These are phyloP conservation scores for Fomitopsis pulvina DNA, from an alignment of 768 basidiomycete genomes.

Conservation along the genomic window DNA sequence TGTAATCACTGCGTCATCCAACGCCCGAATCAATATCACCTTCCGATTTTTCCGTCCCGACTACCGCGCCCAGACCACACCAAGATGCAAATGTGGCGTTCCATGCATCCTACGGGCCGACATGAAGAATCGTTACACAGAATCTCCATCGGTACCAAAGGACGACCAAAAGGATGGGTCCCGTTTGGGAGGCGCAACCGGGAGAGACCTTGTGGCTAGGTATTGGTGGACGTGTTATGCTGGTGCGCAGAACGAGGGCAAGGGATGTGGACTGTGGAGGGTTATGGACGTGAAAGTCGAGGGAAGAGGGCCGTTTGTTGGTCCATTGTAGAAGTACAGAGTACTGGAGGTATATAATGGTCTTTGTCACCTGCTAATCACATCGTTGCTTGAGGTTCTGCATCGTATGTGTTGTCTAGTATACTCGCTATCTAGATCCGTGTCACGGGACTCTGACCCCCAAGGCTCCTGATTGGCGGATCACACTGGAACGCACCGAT, in stretches of 20 bases:
- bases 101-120: conserved; percentile 69
- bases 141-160: too few relatives aligned
- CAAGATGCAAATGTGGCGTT: conserved; percentile 66
- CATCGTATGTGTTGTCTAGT: too few relatives aligned
- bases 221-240: conserved; percentile 85
- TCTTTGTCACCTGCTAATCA: too few relatives aligned
- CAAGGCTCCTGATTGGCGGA: too few relatives aligned
- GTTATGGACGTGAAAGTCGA: conserved; percentile 65
- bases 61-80: conserved; percentile 58
- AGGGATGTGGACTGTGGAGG: conserved; percentile 73
- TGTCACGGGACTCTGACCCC: too few relatives aligned
- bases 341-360: too few relatives aligned
- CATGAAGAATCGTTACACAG: conserved; percentile 60
- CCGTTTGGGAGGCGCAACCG: too few relatives aligned
- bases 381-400: too few relatives aligned
- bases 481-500: too few relatives aligned
- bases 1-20: conserved; percentile 38
- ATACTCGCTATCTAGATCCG: too few relatives aligned
- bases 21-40: conserved; percentile 77
- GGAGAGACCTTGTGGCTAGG: conserved; percentile 31
- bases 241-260: conserved; percentile 78
- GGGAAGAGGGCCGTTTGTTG: conserved; percentile 47
- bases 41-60: conserved; percentile 86
- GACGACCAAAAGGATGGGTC: neutral
- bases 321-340: conserved; percentile 9